phyloP scores from a whole-genome alignment of 176 grass and related monocot species.

The Coix lacrymajobi region DNA sequence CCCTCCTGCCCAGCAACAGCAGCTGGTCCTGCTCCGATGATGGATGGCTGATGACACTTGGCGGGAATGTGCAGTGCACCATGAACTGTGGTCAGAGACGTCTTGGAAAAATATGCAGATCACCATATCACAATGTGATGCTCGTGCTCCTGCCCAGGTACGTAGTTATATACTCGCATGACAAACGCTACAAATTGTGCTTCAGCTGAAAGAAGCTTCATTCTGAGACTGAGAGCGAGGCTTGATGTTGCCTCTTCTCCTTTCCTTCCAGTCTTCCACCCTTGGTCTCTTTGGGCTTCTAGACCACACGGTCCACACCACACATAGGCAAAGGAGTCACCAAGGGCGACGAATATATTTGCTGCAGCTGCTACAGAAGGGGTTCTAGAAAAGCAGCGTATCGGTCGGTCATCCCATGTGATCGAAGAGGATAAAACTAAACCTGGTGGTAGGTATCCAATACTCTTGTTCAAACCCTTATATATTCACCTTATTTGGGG shows the following conservation, averaged over 20 bases:
- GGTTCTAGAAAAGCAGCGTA: not conserved
- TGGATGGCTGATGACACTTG: not conserved
- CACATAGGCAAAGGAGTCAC: not conserved
- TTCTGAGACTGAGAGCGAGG: not conserved
- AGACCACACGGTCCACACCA: not conserved
- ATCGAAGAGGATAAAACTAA: not conserved
- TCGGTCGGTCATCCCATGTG: not conserved
- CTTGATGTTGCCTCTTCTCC: not conserved
- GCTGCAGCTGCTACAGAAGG: not conserved
- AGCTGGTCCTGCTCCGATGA: not conserved
- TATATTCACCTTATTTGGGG: no score
- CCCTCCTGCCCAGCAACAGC: no score
- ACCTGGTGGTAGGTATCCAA: no score
- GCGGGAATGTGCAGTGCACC: not conserved
- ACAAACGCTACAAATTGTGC: not conserved
- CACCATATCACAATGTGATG: constrained; percentile 2
- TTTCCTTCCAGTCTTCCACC: not conserved
- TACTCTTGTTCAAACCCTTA: no score
- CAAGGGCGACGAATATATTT: not conserved
- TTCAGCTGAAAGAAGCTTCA: not conserved
- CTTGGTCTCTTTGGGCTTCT: not conserved
- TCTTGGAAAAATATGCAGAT: constrained; percentile 16
- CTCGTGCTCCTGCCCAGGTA: not conserved
- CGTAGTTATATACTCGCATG: not conserved
- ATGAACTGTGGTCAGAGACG: not conserved